Conservation (phyloP, 2,329 filamentous ascomycete genomes). For the Fusarium equiseti region DNA sequence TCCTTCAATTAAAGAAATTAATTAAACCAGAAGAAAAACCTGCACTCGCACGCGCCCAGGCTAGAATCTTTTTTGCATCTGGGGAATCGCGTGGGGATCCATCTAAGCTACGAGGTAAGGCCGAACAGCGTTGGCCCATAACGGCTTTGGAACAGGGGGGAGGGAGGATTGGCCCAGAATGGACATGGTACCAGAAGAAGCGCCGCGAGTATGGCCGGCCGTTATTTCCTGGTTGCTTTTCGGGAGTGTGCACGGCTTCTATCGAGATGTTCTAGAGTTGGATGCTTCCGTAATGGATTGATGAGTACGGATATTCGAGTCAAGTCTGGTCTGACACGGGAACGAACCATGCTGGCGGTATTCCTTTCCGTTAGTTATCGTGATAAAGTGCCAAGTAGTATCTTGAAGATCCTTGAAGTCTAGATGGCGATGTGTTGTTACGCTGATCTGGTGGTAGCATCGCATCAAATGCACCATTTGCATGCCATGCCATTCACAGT, state of each 20-base stretch:
- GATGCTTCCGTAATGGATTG: background rate
- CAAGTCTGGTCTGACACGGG: conserved; percentile 13
- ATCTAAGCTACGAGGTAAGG: conserved; percentile 51
- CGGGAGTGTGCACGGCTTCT: conserved; percentile 11
- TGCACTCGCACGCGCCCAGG: conserved; percentile 26
- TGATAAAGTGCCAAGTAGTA: background rate
- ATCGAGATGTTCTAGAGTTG: conserved; percentile 26
- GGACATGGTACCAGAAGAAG: conserved; percentile 48
- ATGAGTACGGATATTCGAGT: background rate
- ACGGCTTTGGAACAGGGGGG: conserved; percentile 26
- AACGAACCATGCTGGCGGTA: conserved; percentile 32
- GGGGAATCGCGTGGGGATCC: conserved; percentile 48
- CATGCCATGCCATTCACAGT: conserved; percentile 2
- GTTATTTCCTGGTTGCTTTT: conserved; percentile 22
- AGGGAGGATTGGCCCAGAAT: background rate
- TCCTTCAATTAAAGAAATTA: conserved; percentile 11
- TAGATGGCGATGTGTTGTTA: background rate
- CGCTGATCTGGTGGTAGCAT: conserved; percentile 2
- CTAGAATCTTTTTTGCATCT: conserved; percentile 46
- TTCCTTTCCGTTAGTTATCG: background rate
- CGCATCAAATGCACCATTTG: background rate
- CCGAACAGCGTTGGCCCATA: conserved; percentile 46
- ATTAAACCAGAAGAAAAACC: conserved; percentile 18
- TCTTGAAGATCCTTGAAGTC: background rate
- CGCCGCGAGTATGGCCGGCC: conserved; percentile 53